phyloP scores from a whole-genome alignment of 139 green algal genomes.

The Chlorella sp. region DNA sequence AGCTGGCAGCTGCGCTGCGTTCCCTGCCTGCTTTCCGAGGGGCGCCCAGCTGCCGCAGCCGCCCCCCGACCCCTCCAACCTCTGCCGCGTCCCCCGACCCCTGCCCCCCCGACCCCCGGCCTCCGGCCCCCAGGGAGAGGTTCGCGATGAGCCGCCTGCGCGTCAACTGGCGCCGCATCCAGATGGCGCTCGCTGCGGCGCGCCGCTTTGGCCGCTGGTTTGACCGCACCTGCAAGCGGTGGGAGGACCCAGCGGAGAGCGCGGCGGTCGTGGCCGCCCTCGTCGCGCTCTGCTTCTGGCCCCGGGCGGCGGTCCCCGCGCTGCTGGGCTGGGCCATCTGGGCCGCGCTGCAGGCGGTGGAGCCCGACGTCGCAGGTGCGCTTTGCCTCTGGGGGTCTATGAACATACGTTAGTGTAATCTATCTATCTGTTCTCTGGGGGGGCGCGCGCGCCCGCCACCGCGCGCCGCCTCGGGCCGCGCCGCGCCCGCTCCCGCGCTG shows the following conservation, averaged over 20 bases:
- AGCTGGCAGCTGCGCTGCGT: too few relatives aligned
- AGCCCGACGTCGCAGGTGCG: constrained; percentile 8
- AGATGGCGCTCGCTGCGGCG: constrained; percentile 17
- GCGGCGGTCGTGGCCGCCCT: neutral
- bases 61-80: neutral
- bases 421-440: too few relatives aligned
- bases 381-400: too few relatives aligned
- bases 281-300: constrained; percentile 6
- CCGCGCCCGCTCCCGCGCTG: too few relatives aligned
- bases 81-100: too few relatives aligned
- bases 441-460: too few relatives aligned
- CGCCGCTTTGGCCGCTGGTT: constrained; percentile 6
- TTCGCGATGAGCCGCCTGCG: constrained; percentile 30
- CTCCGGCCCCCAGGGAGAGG: constrained; percentile 20
- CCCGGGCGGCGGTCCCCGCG: constrained; percentile 2
- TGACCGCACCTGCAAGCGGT: constrained; percentile 7
- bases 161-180: constrained; percentile 30
- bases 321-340: constrained; percentile 25
- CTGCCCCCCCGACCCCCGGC: too few relatives aligned
- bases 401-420: too few relatives aligned
- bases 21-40: too few relatives aligned
- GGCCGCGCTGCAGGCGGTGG: neutral
- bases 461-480: too few relatives aligned
- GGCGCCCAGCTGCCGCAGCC: neutral
- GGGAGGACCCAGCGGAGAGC: constrained; percentile 31